These are phyloP conservation scores for Plenodomus tracheiphilus DNA, from an alignment of 2,329 filamentous ascomycete genomes.

Conservation along the genomic window DNA sequence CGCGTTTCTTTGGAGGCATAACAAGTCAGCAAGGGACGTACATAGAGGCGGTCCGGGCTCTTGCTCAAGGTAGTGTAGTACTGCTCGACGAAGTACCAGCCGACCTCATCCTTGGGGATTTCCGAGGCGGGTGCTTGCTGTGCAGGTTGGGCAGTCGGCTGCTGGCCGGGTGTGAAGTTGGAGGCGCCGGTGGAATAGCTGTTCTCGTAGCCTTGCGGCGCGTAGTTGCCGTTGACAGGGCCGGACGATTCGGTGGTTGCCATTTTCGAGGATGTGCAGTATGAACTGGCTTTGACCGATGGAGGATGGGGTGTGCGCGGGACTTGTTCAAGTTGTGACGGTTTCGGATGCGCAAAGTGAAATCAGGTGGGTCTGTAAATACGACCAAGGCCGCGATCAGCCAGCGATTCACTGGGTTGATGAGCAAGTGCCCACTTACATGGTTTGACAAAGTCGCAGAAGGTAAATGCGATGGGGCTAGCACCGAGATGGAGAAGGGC, in stretches of 20 bases:
- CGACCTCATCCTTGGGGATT: conserved; percentile 86
- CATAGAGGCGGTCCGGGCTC: conserved; percentile 86
- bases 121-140: conserved; percentile 42
- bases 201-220: conserved; percentile 47
- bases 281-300: conserved; percentile 7
- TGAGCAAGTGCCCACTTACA: background rate
- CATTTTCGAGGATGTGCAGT: conserved; percentile 29
- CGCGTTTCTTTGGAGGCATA: background rate
- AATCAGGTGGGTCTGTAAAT: background rate
- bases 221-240: conserved; percentile 55
- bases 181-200: conserved; percentile 37
- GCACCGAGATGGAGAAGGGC: background rate
- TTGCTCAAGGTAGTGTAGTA: conserved; percentile 98
- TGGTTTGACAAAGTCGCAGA: background rate
- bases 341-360: conserved; percentile 7
- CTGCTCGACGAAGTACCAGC: conserved; percentile 99
- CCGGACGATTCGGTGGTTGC: conserved; percentile 39
- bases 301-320: conserved; percentile 1
- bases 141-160: conserved; percentile 29
- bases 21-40: conserved; percentile 34
- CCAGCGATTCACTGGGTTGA: background rate
- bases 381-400: background rate
- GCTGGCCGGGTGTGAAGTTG: conserved; percentile 34
- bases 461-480: background rate
- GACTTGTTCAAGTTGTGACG: conserved; percentile 8